Evolutionary conservation across 768 basidiomycete genomes (phyloP), one percentile per base, ranked within the genome.

Genomic region (Boletus insuetus): DNA sequence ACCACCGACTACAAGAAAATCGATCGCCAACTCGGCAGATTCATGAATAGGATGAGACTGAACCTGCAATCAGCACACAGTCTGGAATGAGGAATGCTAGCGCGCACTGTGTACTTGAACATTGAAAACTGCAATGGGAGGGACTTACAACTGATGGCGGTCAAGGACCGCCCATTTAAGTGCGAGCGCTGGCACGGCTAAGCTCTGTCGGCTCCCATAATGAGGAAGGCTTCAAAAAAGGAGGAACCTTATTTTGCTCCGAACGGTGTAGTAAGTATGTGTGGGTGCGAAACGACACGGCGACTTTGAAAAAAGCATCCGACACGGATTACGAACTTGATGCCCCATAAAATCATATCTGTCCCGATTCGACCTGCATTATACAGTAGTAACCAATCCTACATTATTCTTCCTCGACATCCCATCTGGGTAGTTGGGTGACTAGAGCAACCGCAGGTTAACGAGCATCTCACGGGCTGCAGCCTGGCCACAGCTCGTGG

Each of bases 1-100:
- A 41, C 76, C 81, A 47, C 82, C 81, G 26, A 82, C 71, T 38
- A 82, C 70, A 19, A 80, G 55, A 54, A 82, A 76, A 47, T 80
- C 72, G 19, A 69, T 53, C 19, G 54, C 19, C 40, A 69, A n/a
- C 26, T 52, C 54, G 45, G 69, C 53, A 14, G 47, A 46, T 19
- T 48, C 56, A 44, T 49, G 26, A 38, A 49, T 47, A 20, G 65
- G 54, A 29, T 62, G 53, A 12, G 53, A 53, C 64, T 66, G 49
- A 26, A 11, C 11, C 20, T 4, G 11, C 10, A 20, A 50, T 64
- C 32, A 63, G 50, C 13, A 38, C 6, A 38, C 2, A 17, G 16
- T 24, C 32, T 14, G n/a, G 13, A 2, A 2, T 14, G 14, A 35
- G 14, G 1, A 35, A 35, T 35, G 13, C 40, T 14, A 38, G 19